Evolutionary conservation across 83 land plant genomes (phyloP), one percentile per base, ranked within the genome.

Genomic region (Picea abies): DNA sequence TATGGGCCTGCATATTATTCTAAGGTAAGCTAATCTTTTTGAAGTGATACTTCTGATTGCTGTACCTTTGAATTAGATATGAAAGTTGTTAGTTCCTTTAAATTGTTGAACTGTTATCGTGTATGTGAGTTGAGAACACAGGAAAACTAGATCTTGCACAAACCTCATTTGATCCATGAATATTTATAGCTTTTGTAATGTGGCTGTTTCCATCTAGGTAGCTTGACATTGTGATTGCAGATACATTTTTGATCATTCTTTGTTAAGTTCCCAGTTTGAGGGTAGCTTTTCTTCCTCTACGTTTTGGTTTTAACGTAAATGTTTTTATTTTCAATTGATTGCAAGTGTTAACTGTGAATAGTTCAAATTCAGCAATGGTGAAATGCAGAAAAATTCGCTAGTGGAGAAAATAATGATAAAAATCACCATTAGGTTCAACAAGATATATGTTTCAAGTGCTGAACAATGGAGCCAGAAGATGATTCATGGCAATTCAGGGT

Each of bases 1-100:
- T 65, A 80, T 62, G 99, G 99, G 12, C 99, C 98, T 67, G 88
- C 98, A 71, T 96, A 92, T 80, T 97, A 92, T 83, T 94, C 98
- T 70, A 95, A 94, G 97, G 99, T 94, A 76, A 26, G 78, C 22
- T 37, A 61, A 61, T 79, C n/a, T 37, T 61, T 20, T 25, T 23
- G 17, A 76, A 76, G 17, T 25, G 44, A 14, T 76, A 35, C 60
- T 49, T 52, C 7, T 14, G 56, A 23, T 12, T 76, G 25, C 77
- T 44, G 14, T 52, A 49, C 44, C 61, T 76, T 76, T 12, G n/a
- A 76, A 22, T 52, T 19, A 52, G 9, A 49, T 35, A 23, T 44
- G 23, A 73, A 52, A 47, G 60, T 52, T 76, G 56, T 76, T 23
- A 25, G 16, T 25, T 76, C 20, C 16, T 76, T 76, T 11, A 47